These are phyloP conservation scores for Eucalyptus cladocalyx DNA, from an alignment of 345 rosid species.

Conservation along the genomic window DNA sequence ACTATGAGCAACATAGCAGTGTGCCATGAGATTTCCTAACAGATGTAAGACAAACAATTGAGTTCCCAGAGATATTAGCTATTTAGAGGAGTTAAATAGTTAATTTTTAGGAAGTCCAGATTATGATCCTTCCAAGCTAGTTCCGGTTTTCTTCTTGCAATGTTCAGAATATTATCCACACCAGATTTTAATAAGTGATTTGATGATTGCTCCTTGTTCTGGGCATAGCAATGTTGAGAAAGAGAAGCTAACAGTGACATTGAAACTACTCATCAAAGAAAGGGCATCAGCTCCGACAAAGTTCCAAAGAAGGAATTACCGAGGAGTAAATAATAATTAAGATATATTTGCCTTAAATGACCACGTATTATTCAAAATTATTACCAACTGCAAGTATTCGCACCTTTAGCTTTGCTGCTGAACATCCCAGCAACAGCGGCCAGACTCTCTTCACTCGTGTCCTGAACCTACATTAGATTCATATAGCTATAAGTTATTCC, in stretches of 20 bases:
- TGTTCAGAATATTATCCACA: not conserved
- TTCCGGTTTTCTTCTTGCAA: not conserved
- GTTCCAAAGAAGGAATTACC: not conserved
- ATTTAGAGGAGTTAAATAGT: not conserved
- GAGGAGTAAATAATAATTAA: not conserved
- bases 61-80: not conserved
- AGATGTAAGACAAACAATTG: not conserved
- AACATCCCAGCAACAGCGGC: conserved; percentile 99
- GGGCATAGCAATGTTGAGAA: not conserved
- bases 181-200: not conserved
- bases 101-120: not conserved
- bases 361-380: not conserved
- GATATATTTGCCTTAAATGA: not conserved
- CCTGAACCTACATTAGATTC: conserved; percentile 44
- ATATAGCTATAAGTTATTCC: not conserved
- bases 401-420: conserved; percentile 99
- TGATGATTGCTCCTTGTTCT: not conserved
- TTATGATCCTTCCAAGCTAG: not conserved
- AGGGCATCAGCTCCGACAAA: not conserved
- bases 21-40: not conserved
- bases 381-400: not conserved
- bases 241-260: not conserved
- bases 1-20: not conserved
- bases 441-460: conserved; percentile 94
- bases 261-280: not conserved